phyloP scores from a whole-genome alignment of 1,284 basidiomycete species.

The Rhodotorula mucilaginosa region DNA sequence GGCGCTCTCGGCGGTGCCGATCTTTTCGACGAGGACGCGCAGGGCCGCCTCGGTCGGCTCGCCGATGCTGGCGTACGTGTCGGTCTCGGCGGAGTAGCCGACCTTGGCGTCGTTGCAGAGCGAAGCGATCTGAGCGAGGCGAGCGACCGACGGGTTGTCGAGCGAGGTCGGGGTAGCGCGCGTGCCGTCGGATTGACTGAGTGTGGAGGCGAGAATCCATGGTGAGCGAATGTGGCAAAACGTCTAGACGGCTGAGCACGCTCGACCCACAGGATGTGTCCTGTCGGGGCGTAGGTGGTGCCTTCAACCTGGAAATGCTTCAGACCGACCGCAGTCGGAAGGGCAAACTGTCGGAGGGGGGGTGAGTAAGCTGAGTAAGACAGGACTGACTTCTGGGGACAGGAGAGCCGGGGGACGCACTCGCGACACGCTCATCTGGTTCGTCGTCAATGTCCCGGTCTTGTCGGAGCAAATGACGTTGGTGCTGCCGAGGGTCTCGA shows the following conservation, averaged over 20 bases:
- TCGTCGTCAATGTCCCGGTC: conserved; percentile 91
- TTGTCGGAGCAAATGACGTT: conserved; percentile 98
- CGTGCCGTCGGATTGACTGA: conserved; percentile 11
- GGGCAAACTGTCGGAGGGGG: conserved; percentile 61
- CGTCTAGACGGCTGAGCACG: not conserved
- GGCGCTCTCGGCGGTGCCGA: conserved; percentile 55
- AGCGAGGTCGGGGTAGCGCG: conserved; percentile 18
- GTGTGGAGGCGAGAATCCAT: not conserved
- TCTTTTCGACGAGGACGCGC: conserved; percentile 88
- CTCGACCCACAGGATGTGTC: conserved; percentile 57
- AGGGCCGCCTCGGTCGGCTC: conserved; percentile 96
- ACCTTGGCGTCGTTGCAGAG: conserved; percentile 90
- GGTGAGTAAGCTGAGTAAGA: not conserved
- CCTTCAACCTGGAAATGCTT: conserved; percentile 79
- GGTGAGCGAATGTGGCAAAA: not conserved
- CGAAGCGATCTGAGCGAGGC: conserved; percentile 82
- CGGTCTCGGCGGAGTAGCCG: conserved; percentile 76
- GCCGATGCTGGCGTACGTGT: conserved; percentile 77
- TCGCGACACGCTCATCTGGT: conserved; percentile 90
- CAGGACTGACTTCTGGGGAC: not conserved
- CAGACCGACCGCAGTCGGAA: conserved; percentile 61
- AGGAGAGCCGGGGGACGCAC: conserved; percentile 52
- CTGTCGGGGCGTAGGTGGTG: conserved; percentile 80
- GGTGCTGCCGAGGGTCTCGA: conserved; percentile 92
- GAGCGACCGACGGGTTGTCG: conserved; percentile 56